Evolutionary conservation across 352 stramenopile species (phyloP), one percentile per base, ranked within the genome.

Genomic region (Plasmopara muralis): DNA sequence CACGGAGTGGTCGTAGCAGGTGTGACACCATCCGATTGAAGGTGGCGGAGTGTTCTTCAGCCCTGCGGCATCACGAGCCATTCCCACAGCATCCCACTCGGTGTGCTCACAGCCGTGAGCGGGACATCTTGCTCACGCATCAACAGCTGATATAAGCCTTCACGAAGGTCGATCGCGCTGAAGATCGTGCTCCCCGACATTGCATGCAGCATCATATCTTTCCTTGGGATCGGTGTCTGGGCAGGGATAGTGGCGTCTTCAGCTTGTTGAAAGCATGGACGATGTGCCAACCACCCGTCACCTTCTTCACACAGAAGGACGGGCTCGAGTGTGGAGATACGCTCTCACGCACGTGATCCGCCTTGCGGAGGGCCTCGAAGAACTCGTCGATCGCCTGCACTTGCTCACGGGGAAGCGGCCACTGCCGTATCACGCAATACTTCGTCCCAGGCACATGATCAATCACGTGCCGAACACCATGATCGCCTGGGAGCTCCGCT

Each of bases 381-480:
- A 28, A 43, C 14, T 9, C 39, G 16, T 43, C 15, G 28, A 28
- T 43, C 4, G 39, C 39, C 10, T 43, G 5, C 5, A 43, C 39
- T 28, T 43, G 39, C 6, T 43, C 39, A 7, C 15, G 15, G 6
- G 15, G 39, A 2, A 46, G 20, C 7, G 41, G 6, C 41, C 41
- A 46, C 18, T 46, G 41, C 20, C 41, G n/a, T 5, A 18, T 49
- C 7, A 49, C n/a, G 16, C 40, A 65, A 35, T 45, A 38, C 29
- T 53, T 54, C 38, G 59, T 25, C 14, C 41, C 25, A 1, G 35
- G 9, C 13, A 7, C 5, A 46, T 52, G 46, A 48, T 57, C 14
- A 31, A 55, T 51, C 44, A 50, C 51, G 49, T 70, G 46, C 0
- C 1, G 33, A 15, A 55, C 40, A 14, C 49, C 30, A 13, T 30